Conservation (phyloP, 345 rosid genomes). For the Acer yangbiense region DNA sequence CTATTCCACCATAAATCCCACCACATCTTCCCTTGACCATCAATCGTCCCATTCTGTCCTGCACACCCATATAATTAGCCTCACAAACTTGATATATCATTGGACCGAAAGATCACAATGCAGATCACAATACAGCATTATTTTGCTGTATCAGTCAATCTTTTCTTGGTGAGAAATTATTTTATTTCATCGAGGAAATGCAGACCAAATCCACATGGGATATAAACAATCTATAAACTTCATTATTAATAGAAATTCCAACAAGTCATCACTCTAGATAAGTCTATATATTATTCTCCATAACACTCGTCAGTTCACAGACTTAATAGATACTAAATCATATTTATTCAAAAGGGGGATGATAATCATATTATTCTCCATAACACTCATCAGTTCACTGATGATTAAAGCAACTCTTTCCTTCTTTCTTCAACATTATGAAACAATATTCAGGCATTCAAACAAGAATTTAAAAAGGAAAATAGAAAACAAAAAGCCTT, state of each 20-base stretch:
- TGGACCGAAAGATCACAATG: not conserved
- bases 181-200: not conserved
- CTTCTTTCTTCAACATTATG: not conserved
- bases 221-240: not conserved
- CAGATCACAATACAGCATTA: not conserved
- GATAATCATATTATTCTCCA: too few relatives aligned
- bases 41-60: constrained; percentile 93
- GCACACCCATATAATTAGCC: constrained; percentile 21
- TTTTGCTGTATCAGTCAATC: not conserved
- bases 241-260: not conserved
- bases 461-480: too few relatives aligned
- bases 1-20: constrained; percentile 99
- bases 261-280: not conserved
- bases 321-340: not conserved
- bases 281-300: too few relatives aligned
- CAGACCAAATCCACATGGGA: not conserved
- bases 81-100: not conserved
- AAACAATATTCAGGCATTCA: not conserved
- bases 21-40: constrained; percentile 99
- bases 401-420: not conserved
- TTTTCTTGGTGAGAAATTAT: not conserved
- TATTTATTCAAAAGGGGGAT: not conserved
- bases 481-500: not conserved
- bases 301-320: too few relatives aligned
- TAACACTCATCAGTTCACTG: too few relatives aligned